Percentiles rank a stretch among this genome's conserved stretches.
Evolutionary conservation across 345 rosid genomes (phyloP).

Genomic region (Hypericum perforatum): DNA sequence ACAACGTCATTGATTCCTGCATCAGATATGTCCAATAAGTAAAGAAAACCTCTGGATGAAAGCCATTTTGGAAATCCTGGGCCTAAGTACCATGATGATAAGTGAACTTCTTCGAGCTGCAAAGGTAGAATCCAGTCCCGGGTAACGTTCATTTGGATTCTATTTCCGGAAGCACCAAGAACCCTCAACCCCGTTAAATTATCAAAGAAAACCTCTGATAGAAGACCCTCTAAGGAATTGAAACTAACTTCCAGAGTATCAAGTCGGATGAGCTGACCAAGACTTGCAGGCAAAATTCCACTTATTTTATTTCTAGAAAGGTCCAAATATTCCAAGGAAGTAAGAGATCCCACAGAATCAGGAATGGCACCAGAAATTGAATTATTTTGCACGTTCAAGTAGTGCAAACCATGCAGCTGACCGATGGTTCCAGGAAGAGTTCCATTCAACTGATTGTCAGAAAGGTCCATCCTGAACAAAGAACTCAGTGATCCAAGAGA

Average conservation of each 20-base stretch:
- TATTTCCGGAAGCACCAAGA: not conserved
- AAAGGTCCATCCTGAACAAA: no score
- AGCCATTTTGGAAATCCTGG: constrained; percentile 15
- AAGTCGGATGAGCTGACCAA: constrained; percentile 14
- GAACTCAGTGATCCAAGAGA: no score
- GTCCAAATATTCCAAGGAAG: constrained; percentile 8
- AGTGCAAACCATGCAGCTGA: no score
- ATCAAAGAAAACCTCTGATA: constrained; percentile 11
- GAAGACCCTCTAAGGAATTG: constrained; percentile 11
- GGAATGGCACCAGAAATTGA: no score
- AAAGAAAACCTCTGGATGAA: not conserved
- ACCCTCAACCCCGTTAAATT: not conserved
- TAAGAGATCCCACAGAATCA: no score
- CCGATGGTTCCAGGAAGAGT: no score
- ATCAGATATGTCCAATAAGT: constrained; percentile 6
- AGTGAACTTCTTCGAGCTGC: not conserved
- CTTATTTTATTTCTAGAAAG: constrained; percentile 8
- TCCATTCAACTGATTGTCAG: no score
- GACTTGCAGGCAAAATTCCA: constrained; percentile 10
- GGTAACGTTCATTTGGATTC: not conserved
- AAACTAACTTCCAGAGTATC: not conserved
- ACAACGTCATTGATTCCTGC: constrained; percentile 7
- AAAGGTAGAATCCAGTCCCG: constrained; percentile 8
- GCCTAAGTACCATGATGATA: constrained; percentile 7
- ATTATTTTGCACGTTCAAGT: no score